Percentiles rank a stretch among this genome's conserved stretches.
These are phyloP conservation scores for Leccinum insigne DNA, from an alignment of 1,284 basidiomycete species.

Conservation along the genomic window DNA sequence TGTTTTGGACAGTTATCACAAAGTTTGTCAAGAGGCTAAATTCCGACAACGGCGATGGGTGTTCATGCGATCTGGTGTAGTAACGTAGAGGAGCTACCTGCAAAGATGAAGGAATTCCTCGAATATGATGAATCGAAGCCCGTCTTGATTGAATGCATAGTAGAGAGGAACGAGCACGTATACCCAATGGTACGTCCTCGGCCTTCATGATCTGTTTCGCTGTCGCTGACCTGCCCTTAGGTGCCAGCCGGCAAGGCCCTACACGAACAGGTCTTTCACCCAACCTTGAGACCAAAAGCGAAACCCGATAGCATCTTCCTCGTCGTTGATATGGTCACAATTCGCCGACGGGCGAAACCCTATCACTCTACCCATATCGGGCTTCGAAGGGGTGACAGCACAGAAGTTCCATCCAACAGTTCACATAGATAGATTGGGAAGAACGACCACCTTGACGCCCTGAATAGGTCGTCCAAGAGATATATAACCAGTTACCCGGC, in stretches of 20 bases:
- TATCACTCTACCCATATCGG: background rate
- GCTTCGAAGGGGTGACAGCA: too few relatives aligned
- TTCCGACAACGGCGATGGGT: conserved; percentile 89
- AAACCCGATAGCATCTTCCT: conserved; percentile 35
- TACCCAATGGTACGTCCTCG: conserved; percentile 80
- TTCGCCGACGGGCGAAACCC: background rate
- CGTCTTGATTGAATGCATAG: conserved; percentile 88
- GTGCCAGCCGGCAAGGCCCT: conserved; percentile 90
- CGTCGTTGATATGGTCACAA: background rate
- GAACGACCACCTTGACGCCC: background rate
- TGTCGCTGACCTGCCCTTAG: conserved; percentile 33
- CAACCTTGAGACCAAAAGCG: conserved; percentile 37
- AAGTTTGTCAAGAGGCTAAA: conserved; percentile 85
- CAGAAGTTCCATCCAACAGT: too few relatives aligned
- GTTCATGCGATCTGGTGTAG: conserved; percentile 87
- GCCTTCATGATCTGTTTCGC: background rate
- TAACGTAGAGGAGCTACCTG: conserved; percentile 75
- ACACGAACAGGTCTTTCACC: conserved; percentile 83
- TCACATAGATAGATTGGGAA: background rate
- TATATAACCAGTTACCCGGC: background rate
- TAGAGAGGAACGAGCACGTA: conserved; percentile 90
- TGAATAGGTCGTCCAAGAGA: background rate
- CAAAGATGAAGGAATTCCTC: conserved; percentile 98
- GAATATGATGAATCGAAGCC: conserved; percentile 91
- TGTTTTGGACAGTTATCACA: conserved; percentile 63